A percentile compares a stretch with the other conserved stretches of the same genome.
These are phyloP conservation scores for Echria macrotheca DNA, from an alignment of 495 filamentous ascomycete genomes.

Conservation along the genomic window DNA sequence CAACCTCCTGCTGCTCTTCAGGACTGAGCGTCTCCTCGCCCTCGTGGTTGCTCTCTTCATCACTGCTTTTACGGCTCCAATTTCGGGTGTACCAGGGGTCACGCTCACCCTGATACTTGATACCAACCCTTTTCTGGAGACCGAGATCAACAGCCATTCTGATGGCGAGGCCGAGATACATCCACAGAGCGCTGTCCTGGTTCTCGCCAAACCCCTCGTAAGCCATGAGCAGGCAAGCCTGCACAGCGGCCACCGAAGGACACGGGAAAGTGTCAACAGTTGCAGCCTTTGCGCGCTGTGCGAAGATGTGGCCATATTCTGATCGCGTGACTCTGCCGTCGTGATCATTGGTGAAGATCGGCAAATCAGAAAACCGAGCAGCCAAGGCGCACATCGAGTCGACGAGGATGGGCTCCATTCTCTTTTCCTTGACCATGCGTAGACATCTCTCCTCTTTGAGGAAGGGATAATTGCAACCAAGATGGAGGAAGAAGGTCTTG, in stretches of 20 bases:
- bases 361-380: slow-evolving; percentile 72
- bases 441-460: slow-evolving; percentile 63
- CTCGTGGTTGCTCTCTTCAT: slow-evolving; percentile 29
- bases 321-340: slow-evolving; percentile 50
- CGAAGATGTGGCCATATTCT: slow-evolving; percentile 67
- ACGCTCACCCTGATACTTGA: slow-evolving; percentile 59
- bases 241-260: slow-evolving; percentile 71
- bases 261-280: slow-evolving; percentile 73
- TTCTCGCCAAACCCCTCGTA: slow-evolving; percentile 84
- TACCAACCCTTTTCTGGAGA: slow-evolving; percentile 69
- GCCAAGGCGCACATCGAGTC: slow-evolving; percentile 77
- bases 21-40: slow-evolving; percentile 40
- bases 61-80: slow-evolving; percentile 29
- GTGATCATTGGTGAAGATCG: slow-evolving; percentile 52
- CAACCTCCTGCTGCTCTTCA: slow-evolving; percentile 52
- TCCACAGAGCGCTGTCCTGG: slow-evolving; percentile 83
- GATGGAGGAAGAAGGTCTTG: slow-evolving; percentile 69
- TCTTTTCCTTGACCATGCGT: slow-evolving; percentile 65
- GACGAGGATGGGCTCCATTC: slow-evolving; percentile 79
- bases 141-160: slow-evolving; percentile 83
- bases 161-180: slow-evolving; percentile 81
- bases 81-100: slow-evolving; percentile 42
- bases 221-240: slow-evolving; percentile 73
- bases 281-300: slow-evolving; percentile 66
- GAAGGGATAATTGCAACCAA: slow-evolving; percentile 81